Percentiles rank a stretch among this genome's conserved stretches.
Evolutionary conservation across 768 basidiomycete genomes (phyloP).

Genomic region (Cytidiella melzeri): DNA sequence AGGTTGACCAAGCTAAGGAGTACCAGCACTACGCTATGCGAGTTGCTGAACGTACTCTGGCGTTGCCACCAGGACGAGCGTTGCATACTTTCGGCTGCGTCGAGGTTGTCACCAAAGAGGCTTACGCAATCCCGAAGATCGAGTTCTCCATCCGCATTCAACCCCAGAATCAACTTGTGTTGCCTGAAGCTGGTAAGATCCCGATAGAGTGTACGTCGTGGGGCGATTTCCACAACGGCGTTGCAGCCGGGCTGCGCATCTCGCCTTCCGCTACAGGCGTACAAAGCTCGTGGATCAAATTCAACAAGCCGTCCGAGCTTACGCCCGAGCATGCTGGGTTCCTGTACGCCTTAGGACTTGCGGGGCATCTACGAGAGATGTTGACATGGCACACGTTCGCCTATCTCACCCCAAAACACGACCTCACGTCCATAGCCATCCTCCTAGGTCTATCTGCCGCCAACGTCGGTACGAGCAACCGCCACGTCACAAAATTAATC

Average conservation of each 20-base stretch:
- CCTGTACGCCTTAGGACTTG: slow-evolving; percentile 85
- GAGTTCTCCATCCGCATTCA: slow-evolving; percentile 72
- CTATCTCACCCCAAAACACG: slow-evolving; percentile 94
- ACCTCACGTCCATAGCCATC: slow-evolving; percentile 89
- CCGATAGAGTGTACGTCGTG: slow-evolving; percentile 68
- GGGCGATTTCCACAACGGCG: slow-evolving; percentile 99
- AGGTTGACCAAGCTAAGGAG: slow-evolving; percentile 82
- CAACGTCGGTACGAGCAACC: slow-evolving; percentile 78
- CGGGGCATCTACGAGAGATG: slow-evolving; percentile 86
- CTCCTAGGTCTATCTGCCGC: slow-evolving; percentile 92
- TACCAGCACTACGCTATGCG: slow-evolving; percentile 77
- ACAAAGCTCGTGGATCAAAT: slow-evolving; percentile 93
- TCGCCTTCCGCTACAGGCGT: slow-evolving; percentile 67
- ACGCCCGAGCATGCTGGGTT: slow-evolving; percentile 97
- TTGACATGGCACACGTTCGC: slow-evolving; percentile 93
- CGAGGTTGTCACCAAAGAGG: slow-evolving; percentile 68
- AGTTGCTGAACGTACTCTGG: slow-evolving; percentile 83
- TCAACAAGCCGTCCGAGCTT: slow-evolving; percentile 88
- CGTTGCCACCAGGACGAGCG: slow-evolving; percentile 83
- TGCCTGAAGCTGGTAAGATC: slow-evolving; percentile 70
- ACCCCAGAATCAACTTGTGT: slow-evolving; percentile 59
- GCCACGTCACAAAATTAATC: slow-evolving; percentile 84
- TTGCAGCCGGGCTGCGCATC: slow-evolving; percentile 84
- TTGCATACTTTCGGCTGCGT: slow-evolving; percentile 88
- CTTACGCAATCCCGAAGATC: slow-evolving; percentile 73